Percentiles rank a stretch among this genome's conserved stretches.
These are phyloP conservation scores for Rhizopogon vinicolor DNA, from an alignment of 768 basidiomycete species.

Conservation along the genomic window DNA sequence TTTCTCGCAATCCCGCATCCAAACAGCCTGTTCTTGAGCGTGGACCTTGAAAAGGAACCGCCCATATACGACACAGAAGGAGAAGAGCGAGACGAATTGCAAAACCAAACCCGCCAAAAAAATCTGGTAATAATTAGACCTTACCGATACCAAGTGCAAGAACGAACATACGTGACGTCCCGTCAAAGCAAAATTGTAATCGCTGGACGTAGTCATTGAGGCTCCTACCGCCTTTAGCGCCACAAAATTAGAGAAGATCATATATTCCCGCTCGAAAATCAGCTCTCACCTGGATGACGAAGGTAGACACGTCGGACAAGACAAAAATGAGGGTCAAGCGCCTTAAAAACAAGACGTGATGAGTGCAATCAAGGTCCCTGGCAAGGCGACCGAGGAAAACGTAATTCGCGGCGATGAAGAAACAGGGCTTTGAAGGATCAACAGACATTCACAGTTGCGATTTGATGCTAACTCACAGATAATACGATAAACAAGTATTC, in stretches of 20 bases:
- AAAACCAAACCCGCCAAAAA: slow-evolving; percentile 54
- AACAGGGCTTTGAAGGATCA: slow-evolving; percentile 49
- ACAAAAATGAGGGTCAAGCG: slow-evolving; percentile 57
- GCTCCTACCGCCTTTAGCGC: slow-evolving; percentile 43
- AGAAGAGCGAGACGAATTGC: slow-evolving; percentile 48
- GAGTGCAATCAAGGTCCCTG: slow-evolving; percentile 38
- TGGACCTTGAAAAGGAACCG: slow-evolving; percentile 48
- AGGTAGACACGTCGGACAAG: slow-evolving; percentile 58
- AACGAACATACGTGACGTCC: slow-evolving; percentile 33
- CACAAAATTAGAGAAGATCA: neutral
- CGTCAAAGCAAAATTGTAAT: slow-evolving; percentile 18
- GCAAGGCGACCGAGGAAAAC: slow-evolving; percentile 61
- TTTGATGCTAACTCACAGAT: slow-evolving; percentile 30
- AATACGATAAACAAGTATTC: slow-evolving; percentile 60
- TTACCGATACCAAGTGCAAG: neutral
- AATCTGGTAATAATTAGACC: slow-evolving; percentile 30
- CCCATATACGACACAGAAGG: slow-evolving; percentile 42
- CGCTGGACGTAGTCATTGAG: slow-evolving; percentile 38
- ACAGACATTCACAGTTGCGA: neutral
- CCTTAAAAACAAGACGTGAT: slow-evolving; percentile 46
- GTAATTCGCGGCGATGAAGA: slow-evolving; percentile 69
- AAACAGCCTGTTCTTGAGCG: slow-evolving; percentile 34
- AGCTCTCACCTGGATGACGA: slow-evolving; percentile 52
- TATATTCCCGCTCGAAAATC: neutral
- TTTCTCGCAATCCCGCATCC: slow-evolving; percentile 32